A percentile compares a stretch with the other conserved stretches of the same genome.
phyloP scores from a whole-genome alignment of 202 grass and related monocot genomes.

The Zoysia matrella region DNA sequence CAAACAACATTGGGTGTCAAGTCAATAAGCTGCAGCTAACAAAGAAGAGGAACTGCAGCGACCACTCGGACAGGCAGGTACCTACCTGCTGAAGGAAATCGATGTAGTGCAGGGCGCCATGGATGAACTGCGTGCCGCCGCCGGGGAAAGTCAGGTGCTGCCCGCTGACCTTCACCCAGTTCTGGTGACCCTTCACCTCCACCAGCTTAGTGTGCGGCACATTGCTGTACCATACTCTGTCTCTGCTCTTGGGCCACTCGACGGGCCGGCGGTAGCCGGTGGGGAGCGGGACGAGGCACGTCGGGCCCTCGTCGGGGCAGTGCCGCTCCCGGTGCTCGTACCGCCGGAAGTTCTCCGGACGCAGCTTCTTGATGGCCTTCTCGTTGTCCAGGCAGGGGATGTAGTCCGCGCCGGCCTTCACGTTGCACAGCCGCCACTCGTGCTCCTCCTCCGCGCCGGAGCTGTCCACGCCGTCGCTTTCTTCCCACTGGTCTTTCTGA shows the following conservation, averaged over 20 bases:
- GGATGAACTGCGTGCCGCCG: no score
- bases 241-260: constrained; percentile 86
- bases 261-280: constrained; percentile 68
- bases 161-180: no score
- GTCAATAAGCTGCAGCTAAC: no score
- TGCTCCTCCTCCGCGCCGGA: constrained; percentile 25
- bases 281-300: constrained; percentile 74
- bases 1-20: no score
- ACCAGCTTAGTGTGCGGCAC: constrained; percentile 55
- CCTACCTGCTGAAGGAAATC: constrained; percentile 82
- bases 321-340: constrained; percentile 89
- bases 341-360: constrained; percentile 75
- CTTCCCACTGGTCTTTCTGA: constrained; percentile 45
- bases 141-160: no score
- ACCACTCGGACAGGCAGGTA: no score
- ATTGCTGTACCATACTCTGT: constrained; percentile 92
- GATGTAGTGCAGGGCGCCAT: constrained; percentile 80
- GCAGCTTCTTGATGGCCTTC: constrained; percentile 86
- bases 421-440: not conserved
- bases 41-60: no score
- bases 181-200: no score
- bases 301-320: constrained; percentile 83
- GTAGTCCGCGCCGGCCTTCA: constrained; percentile 80
- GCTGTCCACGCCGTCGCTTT: not conserved
- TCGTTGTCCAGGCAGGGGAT: constrained; percentile 94